These are phyloP conservation scores for Candida cerambycidarum DNA, from an alignment of 805 yeast species.

Conservation along the genomic window DNA sequence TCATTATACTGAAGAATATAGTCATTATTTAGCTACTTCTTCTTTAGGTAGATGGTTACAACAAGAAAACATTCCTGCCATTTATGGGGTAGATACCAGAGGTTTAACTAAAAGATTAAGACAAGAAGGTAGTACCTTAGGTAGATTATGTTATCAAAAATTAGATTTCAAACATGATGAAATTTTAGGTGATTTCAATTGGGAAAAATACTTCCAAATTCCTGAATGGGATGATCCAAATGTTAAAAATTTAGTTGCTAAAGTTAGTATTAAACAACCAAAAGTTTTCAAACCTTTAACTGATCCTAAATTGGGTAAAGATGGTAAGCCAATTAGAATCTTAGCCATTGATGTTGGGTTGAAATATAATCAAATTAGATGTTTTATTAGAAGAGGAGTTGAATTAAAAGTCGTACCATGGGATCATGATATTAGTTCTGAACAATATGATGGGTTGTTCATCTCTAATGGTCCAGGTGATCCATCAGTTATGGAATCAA, in stretches of 20 bases:
- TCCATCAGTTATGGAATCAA: conserved; percentile 78
- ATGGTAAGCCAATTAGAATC: conserved; percentile 79
- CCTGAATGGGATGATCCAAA: conserved; percentile 96
- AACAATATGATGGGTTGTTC: conserved; percentile 91
- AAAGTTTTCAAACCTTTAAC: conserved; percentile 71
- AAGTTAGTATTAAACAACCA: conserved; percentile 80
- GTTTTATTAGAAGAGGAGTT: conserved; percentile 94
- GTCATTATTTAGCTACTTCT: conserved; percentile 90
- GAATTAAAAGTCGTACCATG: conserved; percentile 95
- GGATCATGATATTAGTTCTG: conserved; percentile 80
- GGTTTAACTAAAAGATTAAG: conserved; percentile 90
- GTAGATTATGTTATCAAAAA: conserved; percentile 74
- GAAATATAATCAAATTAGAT: conserved; percentile 96
- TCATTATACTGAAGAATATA: conserved; percentile 93
- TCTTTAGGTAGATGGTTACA: conserved; percentile 93
- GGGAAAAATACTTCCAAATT: conserved; percentile 64
- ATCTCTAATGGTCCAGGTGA: conserved; percentile 99
- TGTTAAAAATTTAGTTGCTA: conserved; percentile 84
- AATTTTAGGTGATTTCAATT: conserved; percentile 36
- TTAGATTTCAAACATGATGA: conserved; percentile 28
- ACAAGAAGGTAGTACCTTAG: conserved; percentile 88
- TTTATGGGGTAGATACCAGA: conserved; percentile 97
- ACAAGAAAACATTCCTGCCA: conserved; percentile 89
- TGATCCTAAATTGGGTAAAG: conserved; percentile 51
- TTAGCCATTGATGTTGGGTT: conserved; percentile 96